A percentile compares a stretch with the other conserved stretches of the same genome.
phyloP scores from a whole-genome alignment of 805 yeast species.

The Peterozyma xylosa region DNA sequence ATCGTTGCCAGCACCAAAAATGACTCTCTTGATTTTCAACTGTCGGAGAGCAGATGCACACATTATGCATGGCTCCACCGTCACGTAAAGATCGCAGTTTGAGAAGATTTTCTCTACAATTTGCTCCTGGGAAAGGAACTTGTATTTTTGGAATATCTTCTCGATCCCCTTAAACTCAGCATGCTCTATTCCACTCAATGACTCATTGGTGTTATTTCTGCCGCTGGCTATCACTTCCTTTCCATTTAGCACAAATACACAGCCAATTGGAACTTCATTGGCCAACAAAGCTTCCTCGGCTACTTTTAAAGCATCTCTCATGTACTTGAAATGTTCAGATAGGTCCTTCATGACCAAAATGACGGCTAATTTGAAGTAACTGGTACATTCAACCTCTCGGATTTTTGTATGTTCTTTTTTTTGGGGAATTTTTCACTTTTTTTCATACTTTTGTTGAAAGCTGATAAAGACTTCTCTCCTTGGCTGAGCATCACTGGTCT shows the following conservation, averaged over 20 bases:
- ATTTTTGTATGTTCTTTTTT: too few relatives aligned
- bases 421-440: too few relatives aligned
- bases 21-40: slow-evolving; percentile 61
- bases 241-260: slow-evolving; percentile 51
- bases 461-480: too few relatives aligned
- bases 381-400: too few relatives aligned
- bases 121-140: slow-evolving; percentile 8
- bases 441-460: too few relatives aligned
- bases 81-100: slow-evolving; percentile 72
- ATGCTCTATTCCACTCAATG: slow-evolving; percentile 82
- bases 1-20: slow-evolving; percentile 91
- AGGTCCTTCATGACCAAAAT: slow-evolving; percentile 1
- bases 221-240: slow-evolving; percentile 62
- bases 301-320: slow-evolving; percentile 44
- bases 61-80: slow-evolving; percentile 98
- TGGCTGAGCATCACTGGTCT: too few relatives aligned
- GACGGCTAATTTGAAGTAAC: not conserved
- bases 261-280: slow-evolving; percentile 84
- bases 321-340: slow-evolving; percentile 26
- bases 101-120: slow-evolving; percentile 30
- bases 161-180: slow-evolving; percentile 87
- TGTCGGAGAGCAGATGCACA: slow-evolving; percentile 91
- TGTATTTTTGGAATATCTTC: slow-evolving; percentile 29
- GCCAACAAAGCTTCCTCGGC: slow-evolving; percentile 58
- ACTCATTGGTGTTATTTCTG: slow-evolving; percentile 77